Base-by-base conservation (phyloP, 768 basidiomycete species). In the Basidioascus undulatus region DNA sequence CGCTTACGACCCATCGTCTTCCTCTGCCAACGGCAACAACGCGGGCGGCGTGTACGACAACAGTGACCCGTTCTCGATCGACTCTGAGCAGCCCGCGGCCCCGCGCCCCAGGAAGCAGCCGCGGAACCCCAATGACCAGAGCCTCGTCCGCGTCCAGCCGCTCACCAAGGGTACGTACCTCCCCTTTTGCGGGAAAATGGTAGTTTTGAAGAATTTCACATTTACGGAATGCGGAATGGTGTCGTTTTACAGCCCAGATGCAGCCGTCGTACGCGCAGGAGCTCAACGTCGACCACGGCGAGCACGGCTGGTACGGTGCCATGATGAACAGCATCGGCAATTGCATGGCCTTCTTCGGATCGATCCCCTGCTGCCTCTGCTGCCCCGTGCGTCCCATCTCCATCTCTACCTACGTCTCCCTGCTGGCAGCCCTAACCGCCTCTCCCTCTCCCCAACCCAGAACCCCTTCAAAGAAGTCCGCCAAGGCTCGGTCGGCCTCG, bases 211-310 rank as follows among this genome's bases (percentile, higher is more conserved):
- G n/a, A n/a, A n/a, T n/a, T n/a, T n/a, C n/a, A n/a, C n/a, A n/a
- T n/a, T n/a, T n/a, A n/a, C n/a, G n/a, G n/a, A n/a, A n/a, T n/a
- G n/a, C n/a, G n/a, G n/a, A n/a, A n/a, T n/a, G n/a, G n/a, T n/a
- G n/a, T n/a, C n/a, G n/a, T 43, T 28, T 21, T 6, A 39, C 15
- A 42, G 13, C 20, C 26, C 50, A 54, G 23, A 57, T 55, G 53
- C 57, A 92, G 75, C 83, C 79, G 3, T 83, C 79, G 0, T 92
- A 94, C 57, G 72, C 84, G 3, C 84, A 94, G 59, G 82, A 87
- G 57, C 59, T 84, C 32, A 83, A 84, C 32, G 65, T 55, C n/a
- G 44, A 36, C 6, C 32, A 69, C 62, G 79, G 87, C 38, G 71
- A 70, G 4, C 84, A 89, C 57, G 83, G 81, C 37, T 47, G 35